These are phyloP conservation scores for Boletellus emodensis DNA, from an alignment of 768 basidiomycete genomes.

Conservation along the genomic window DNA sequence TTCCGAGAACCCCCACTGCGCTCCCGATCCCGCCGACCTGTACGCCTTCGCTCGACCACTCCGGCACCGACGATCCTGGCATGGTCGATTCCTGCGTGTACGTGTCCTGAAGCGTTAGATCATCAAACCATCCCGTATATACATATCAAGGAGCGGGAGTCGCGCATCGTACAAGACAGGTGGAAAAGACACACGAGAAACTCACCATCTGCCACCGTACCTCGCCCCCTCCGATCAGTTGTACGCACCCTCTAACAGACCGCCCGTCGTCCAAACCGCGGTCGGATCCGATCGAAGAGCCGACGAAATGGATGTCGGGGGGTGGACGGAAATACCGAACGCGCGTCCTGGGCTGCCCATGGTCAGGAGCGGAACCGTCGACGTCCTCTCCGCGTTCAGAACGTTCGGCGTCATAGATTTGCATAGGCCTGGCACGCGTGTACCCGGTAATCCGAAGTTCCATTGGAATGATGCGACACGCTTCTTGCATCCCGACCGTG, in stretches of 20 bases:
- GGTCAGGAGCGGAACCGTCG: conserved; percentile 12
- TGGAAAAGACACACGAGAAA: background rate
- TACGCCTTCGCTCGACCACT: conserved; percentile 55
- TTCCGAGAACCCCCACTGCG: conserved; percentile 48
- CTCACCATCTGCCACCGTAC: conserved; percentile 52
- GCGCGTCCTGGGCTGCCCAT: background rate
- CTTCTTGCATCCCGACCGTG: conserved; percentile 36
- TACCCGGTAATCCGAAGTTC: conserved; percentile 41
- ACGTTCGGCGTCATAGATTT: conserved; percentile 10
- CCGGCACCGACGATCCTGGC: conserved; percentile 30
- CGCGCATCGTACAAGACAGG: no score
- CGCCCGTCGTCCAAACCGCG: conserved; percentile 31
- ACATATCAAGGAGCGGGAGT: no score
- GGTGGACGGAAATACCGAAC: conserved; percentile 30
- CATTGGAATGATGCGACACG: conserved; percentile 51
- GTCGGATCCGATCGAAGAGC: conserved; percentile 41
- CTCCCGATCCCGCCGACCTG: conserved; percentile 55
- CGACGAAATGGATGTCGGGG: conserved; percentile 50
- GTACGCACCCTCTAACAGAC: conserved; percentile 40
- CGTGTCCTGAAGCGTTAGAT: conserved; percentile 13
- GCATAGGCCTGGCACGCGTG: conserved; percentile 24
- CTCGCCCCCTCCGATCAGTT: conserved; percentile 46
- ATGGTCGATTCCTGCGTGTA: conserved; percentile 31
- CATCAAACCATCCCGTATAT: background rate
- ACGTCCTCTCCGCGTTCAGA: background rate